phyloP scores from a whole-genome alignment of 192 early-diverging fungal genomes.

The Thamnidium elegans region DNA sequence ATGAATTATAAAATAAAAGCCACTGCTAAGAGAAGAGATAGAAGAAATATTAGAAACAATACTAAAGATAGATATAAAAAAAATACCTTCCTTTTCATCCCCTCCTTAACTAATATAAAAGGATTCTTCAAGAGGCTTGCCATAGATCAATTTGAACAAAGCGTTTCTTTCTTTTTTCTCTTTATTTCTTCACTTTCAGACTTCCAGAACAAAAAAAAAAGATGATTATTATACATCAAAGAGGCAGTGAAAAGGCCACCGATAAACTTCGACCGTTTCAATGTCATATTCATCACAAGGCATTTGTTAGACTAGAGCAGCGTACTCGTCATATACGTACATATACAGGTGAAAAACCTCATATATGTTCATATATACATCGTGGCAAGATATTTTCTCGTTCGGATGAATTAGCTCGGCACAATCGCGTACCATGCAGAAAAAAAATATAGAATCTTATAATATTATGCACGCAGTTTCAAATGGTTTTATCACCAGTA shows the following conservation, averaged over 20 bases:
- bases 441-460: constrained; percentile 10
- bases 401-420: constrained; percentile 65
- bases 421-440: constrained; percentile 35
- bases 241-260: background rate
- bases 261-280: constrained; percentile 49
- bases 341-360: constrained; percentile 84
- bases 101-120: too few species aligned
- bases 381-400: constrained; percentile 81
- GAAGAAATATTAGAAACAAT: too few species aligned
- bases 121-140: too few species aligned
- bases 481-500: background rate
- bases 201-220: too few species aligned
- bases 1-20: too few species aligned
- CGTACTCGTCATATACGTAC: constrained; percentile 79
- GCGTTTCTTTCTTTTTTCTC: too few species aligned
- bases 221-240: too few species aligned
- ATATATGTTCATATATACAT: constrained; percentile 56
- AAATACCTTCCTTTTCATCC: too few species aligned
- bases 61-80: too few species aligned
- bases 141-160: too few species aligned
- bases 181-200: too few species aligned
- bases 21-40: too few species aligned
- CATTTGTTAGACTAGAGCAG: constrained; percentile 79
- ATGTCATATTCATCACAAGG: constrained; percentile 53
- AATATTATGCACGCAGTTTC: background rate